Evolutionary conservation across 805 yeast genomes (phyloP).

Genomic region (Barnettozyma salicaria): DNA sequence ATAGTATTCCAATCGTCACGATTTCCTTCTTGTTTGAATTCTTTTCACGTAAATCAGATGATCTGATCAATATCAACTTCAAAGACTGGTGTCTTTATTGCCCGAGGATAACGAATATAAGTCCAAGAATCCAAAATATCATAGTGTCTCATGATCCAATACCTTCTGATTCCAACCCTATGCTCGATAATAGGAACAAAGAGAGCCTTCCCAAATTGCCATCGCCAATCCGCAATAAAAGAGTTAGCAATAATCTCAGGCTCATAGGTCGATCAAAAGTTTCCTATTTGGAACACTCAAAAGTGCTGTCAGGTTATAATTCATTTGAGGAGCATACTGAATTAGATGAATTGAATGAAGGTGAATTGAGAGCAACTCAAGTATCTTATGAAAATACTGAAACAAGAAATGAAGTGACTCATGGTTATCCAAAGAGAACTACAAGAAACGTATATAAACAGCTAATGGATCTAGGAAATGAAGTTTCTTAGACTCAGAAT

Average conservation of each 20-base stretch:
- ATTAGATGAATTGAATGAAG: slow-evolving; percentile 3
- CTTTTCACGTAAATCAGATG: slow-evolving; percentile 26
- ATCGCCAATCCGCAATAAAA: slow-evolving; percentile 45
- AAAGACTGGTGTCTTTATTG: slow-evolving; percentile 52
- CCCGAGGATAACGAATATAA: slow-evolving; percentile 30
- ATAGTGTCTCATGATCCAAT: slow-evolving; percentile 1
- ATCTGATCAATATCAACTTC: slow-evolving; percentile 33
- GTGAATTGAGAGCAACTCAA: slow-evolving; percentile 10
- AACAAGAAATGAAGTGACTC: neutral
- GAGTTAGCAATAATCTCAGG: slow-evolving; percentile 36
- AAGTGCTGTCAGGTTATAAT: neutral
- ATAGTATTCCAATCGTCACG: slow-evolving; percentile 56
- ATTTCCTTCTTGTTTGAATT: slow-evolving; percentile 49
- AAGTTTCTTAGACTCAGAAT: too few species aligned
- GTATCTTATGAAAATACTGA: slow-evolving; percentile 10
- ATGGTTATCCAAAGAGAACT: slow-evolving; percentile 14
- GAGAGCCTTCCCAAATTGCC: slow-evolving; percentile 36
- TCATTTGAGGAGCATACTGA: neutral
- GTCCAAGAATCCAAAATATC: slow-evolving; percentile 21
- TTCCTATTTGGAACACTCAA: slow-evolving; percentile 28
- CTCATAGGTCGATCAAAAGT: slow-evolving; percentile 38
- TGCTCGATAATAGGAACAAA: too few species aligned
- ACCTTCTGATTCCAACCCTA: too few species aligned
- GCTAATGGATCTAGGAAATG: slow-evolving; percentile 25
- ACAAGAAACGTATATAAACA: slow-evolving; percentile 20